Evolutionary conservation across 179 eudicot genomes (phyloP).

Genomic region (Carnegiea gigantea): DNA sequence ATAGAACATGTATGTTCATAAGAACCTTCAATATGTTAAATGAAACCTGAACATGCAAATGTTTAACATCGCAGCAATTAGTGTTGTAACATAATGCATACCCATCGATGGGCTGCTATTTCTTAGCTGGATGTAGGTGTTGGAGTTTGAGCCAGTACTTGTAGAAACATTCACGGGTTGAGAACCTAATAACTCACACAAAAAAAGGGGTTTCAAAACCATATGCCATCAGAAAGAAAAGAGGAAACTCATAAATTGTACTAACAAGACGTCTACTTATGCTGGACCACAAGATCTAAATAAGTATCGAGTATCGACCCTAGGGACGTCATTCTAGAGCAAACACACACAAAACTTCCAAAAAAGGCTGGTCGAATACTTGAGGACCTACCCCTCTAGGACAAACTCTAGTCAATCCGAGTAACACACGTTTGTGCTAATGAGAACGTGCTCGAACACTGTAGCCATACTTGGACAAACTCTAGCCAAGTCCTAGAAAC

Average conservation of each 20-base stretch:
- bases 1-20: neutral
- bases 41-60: neutral
- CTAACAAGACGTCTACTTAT: too few relatives aligned
- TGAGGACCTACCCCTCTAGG: too few relatives aligned
- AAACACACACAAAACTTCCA: too few relatives aligned
- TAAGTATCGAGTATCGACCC: too few relatives aligned
- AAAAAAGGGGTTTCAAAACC: neutral
- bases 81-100: neutral
- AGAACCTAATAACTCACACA: conserved; percentile 1
- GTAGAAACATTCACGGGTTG: neutral
- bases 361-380: too few relatives aligned
- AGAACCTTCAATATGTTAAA: neutral
- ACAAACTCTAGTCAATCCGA: neutral
- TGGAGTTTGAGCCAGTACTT: neutral
- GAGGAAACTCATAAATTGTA: neutral
- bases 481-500: neutral
- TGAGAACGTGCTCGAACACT: too few relatives aligned
- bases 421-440: too few relatives aligned
- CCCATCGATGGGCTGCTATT: neutral
- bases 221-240: neutral
- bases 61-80: neutral
- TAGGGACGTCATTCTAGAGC: neutral
- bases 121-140: conserved; percentile 3
- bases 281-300: neutral
- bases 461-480: neutral